Conservation (phyloP, 2,329 filamentous ascomycete species). For the Cadophora malorum region DNA sequence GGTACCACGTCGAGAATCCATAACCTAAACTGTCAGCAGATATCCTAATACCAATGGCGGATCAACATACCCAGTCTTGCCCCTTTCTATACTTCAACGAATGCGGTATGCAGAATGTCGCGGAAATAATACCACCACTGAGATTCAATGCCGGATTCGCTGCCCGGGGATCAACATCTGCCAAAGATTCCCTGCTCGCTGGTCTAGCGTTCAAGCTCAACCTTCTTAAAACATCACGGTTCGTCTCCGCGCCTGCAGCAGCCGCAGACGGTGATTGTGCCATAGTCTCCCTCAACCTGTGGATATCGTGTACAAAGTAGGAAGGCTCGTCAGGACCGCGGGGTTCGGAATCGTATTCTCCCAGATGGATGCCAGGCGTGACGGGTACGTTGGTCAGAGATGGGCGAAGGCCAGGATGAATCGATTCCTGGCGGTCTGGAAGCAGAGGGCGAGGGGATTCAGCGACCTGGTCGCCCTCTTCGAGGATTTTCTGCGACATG, state of each 20-base stretch:
- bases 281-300: conserved; percentile 33
- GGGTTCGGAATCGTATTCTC: conserved; percentile 33
- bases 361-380: conserved; percentile 41
- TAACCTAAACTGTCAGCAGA: conserved; percentile 59
- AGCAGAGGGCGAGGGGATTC: conserved; percentile 35
- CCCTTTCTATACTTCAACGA: conserved; percentile 63
- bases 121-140: conserved; percentile 71
- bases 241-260: conserved; percentile 47
- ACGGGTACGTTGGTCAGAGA: conserved; percentile 42
- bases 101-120: conserved; percentile 68
- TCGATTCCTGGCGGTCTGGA: conserved; percentile 32
- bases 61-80: conserved; percentile 61
- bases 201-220: conserved; percentile 47
- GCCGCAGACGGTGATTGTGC: conserved; percentile 41
- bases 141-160: conserved; percentile 63
- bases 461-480: conserved; percentile 28
- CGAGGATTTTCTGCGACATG: conserved; percentile 32
- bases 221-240: conserved; percentile 51
- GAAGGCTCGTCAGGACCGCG: conserved; percentile 29
- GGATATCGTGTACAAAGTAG: conserved; percentile 39
- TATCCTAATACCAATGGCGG: neutral
- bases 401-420: conserved; percentile 41
- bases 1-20: conserved; percentile 80
- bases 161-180: conserved; percentile 58
- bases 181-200: conserved; percentile 52